phyloP scores from a whole-genome alignment of 768 basidiomycete genomes.

The Rossbeevera mucosa region DNA sequence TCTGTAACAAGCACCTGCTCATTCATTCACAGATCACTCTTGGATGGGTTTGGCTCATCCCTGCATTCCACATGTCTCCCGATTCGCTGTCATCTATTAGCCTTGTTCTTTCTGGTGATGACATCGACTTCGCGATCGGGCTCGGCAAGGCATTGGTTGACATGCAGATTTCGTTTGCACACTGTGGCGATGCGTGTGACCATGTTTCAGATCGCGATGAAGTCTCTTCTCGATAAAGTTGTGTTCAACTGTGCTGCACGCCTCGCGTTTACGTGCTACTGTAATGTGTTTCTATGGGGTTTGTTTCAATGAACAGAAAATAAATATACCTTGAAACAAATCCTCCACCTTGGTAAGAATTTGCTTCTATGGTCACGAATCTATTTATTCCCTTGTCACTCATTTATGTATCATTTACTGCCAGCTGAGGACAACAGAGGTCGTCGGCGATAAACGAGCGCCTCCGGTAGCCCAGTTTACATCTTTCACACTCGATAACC shows the following conservation, averaged over 20 bases:
- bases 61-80: constrained; percentile 71
- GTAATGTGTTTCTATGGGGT: not conserved
- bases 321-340: too few relatives aligned
- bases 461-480: too few relatives aligned
- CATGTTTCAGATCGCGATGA: not conserved
- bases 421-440: too few relatives aligned
- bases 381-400: too few relatives aligned
- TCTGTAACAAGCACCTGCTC: not conserved
- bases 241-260: not conserved
- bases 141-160: constrained; percentile 64
- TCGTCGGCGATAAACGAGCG: too few relatives aligned
- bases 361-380: too few relatives aligned
- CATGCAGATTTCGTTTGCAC: constrained; percentile 59
- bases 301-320: too few relatives aligned
- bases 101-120: constrained; percentile 50
- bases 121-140: constrained; percentile 76
- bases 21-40: constrained; percentile 53
- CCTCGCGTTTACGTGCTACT: not conserved
- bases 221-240: not conserved
- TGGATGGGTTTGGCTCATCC: constrained; percentile 86
- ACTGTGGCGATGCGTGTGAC: constrained; percentile 16
- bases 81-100: constrained; percentile 34
- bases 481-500: too few relatives aligned
- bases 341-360: too few relatives aligned
- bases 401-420: too few relatives aligned